A percentile compares a stretch with the other conserved stretches of the same genome.
Evolutionary conservation across 257 asterid species (phyloP).

Genomic region (Lithospermum erythrorhizon): DNA sequence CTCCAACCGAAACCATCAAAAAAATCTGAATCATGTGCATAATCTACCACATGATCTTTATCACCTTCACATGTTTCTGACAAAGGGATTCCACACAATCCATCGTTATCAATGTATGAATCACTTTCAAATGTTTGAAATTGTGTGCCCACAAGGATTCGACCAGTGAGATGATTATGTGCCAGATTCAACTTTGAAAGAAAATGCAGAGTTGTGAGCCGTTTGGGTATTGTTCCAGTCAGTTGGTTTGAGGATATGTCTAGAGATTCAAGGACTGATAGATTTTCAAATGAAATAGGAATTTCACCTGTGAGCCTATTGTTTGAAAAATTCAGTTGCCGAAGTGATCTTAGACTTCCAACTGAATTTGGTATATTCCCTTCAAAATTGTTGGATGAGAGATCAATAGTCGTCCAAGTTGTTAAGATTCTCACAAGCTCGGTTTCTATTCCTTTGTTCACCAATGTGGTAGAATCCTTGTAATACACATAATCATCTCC

Average conservation of each 20-base stretch:
- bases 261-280: constrained; percentile 16
- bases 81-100: too few species aligned
- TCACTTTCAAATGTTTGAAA: constrained; percentile 13
- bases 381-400: constrained; percentile 13
- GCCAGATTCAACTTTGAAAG: constrained; percentile 21
- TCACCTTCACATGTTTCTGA: too few species aligned
- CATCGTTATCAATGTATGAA: too few species aligned
- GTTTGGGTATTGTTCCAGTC: constrained; percentile 18
- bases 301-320: constrained; percentile 19
- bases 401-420: constrained; percentile 9
- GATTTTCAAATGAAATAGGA: constrained; percentile 11
- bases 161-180: constrained; percentile 17
- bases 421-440: not conserved
- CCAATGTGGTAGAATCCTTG: not conserved
- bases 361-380: constrained; percentile 10
- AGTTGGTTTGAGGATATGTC: constrained; percentile 21
- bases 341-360: constrained; percentile 4
- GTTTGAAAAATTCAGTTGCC: constrained; percentile 12
- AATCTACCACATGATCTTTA: too few species aligned
- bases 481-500: not conserved
- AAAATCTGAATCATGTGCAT: too few species aligned
- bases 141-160: constrained; percentile 15
- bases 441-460: constrained; percentile 1
- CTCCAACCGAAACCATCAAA: too few species aligned
- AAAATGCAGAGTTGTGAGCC: constrained; percentile 12